Evolutionary conservation across 805 yeast species (phyloP), one percentile per base, ranked within the genome.

Genomic region (Ogataea trehalophila): DNA sequence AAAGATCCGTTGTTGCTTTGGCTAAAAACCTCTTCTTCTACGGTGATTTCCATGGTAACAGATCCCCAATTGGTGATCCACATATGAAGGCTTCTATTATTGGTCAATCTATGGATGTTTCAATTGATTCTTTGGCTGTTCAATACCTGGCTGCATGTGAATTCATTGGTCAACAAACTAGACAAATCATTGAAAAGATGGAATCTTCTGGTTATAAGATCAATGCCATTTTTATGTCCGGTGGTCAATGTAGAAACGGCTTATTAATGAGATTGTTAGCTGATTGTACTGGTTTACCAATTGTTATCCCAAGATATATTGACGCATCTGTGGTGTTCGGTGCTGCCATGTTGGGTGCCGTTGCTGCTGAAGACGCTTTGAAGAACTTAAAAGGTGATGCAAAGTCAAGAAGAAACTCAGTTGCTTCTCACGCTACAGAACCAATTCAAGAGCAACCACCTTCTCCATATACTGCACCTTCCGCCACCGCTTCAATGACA

Each of bases 311-410:
- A 42, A 78, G 92, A 60, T 91, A 94, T 67, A 90, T 92, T 59
- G 98, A 92, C 63, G 94, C 97, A 1, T 95, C 97, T 2, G 99
- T 94, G 37, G 98, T 94, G 2, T 87, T 92, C 62, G 99, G 99
- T 22, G 79, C 97, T 4, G 98, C 99, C 0, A 72, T 94, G 63
- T 74, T 94, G 51, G 99, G 98, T 36, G 97, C 98, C 2, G 89
- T 83, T 52, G 98, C 98, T 3, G 89, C 94, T 11, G 83, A 84
- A 55, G 82, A 78, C 51, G 75, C 77, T 14, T 76, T 47, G 49
- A 61, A 39, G 70, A 67, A 55, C n/a, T 48, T 51, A n/a, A 49
- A 49, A 33, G 43, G 52, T n/a, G 48, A 63, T 20, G 17, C 41
- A 13, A 50, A 48, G 38, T 59, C 67, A 0, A 54, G 60, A 49